Evolutionary conservation across 2,329 filamentous ascomycete species (phyloP).

Genomic region (Trichoderma aggressivum): DNA sequence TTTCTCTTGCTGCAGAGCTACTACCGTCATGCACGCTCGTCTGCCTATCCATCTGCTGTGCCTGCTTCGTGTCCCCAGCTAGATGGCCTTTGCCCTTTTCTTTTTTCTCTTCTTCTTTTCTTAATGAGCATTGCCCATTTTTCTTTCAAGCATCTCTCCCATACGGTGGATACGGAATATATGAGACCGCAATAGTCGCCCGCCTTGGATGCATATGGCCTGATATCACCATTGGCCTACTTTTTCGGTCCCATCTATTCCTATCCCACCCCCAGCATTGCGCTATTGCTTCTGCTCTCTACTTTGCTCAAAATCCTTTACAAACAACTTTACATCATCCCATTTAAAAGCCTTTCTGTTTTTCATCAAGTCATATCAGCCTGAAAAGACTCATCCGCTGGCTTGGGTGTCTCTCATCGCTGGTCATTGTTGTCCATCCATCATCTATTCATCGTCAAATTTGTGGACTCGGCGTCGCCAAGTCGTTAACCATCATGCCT

Average conservation of each 20-base stretch:
- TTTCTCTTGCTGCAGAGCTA: not conserved
- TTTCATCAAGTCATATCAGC: not conserved
- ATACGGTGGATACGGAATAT: slow-evolving; percentile 4
- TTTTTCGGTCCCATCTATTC: not conserved
- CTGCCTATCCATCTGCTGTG: slow-evolving; percentile 6
- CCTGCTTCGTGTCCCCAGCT: slow-evolving; percentile 7
- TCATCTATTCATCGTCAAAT: slow-evolving; percentile 25
- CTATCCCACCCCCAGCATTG: slow-evolving; percentile 6
- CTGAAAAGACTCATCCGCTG: not conserved
- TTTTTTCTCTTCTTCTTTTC: not conserved
- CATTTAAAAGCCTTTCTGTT: not conserved
- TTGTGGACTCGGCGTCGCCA: slow-evolving; percentile 26
- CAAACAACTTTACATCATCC: not conserved
- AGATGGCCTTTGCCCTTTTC: not conserved
- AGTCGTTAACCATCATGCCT: slow-evolving; percentile 62
- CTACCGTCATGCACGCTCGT: not conserved
- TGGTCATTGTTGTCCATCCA: slow-evolving; percentile 10
- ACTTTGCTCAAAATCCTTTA: not conserved
- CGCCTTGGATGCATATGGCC: not conserved
- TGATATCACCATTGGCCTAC: slow-evolving; percentile 12
- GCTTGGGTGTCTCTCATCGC: not conserved
- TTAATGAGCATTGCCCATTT: not conserved
- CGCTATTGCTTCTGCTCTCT: slow-evolving; percentile 2
- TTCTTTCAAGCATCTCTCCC: not conserved
- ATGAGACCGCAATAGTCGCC: not conserved